Evolutionary conservation across 2,329 filamentous ascomycete genomes (phyloP), one percentile per base, ranked within the genome.

Genomic region (Phaeosphaeriaceae sp.): DNA sequence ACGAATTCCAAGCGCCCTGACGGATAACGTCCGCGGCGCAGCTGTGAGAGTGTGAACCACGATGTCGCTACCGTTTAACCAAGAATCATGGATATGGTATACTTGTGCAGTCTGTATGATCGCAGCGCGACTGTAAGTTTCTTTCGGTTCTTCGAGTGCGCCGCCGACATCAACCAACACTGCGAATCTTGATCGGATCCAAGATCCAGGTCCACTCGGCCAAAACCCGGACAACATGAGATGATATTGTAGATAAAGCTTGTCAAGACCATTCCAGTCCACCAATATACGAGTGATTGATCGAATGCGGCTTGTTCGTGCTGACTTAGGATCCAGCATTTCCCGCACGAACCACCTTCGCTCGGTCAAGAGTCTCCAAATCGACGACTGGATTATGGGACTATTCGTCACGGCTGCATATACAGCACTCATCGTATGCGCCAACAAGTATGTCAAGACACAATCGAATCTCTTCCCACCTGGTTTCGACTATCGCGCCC

Each of bases 331-430:
- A 17, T 47, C 59, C 53, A 82, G 79, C 36, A 74, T 79, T 31
- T 83, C 82, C 11, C 77, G 81, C 31, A 75, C 71, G 20, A 74
- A 82, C 36, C 73, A 79, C 10, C 77, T 86, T 51, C 79, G 83
- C 17, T 80, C 81, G 41, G 73, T 81, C 63, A 78, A 73, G 44
- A 77, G 77, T 7, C 80, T 86, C n/a, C 82, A 85, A 64, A 66
- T 81, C 24, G 86, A 88, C 63, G 86, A 88, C 67, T 86, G 82
- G 66, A 74, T 85, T 22, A 88, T 88, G 84, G 71, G 68, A 13
- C 44, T 83, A 9, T 76, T 86, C 54, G 80, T 83, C 7, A 74
- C 83, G 60, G 76, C 75, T 13, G 76, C 76, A 48, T 84, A 87
- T 57, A 84, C 82, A 31, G 76, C 77, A 5, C 77, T 85, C 20